Evolutionary conservation across 2,329 filamentous ascomycete genomes (phyloP).

Genomic region (Fusarium subtropicale): DNA sequence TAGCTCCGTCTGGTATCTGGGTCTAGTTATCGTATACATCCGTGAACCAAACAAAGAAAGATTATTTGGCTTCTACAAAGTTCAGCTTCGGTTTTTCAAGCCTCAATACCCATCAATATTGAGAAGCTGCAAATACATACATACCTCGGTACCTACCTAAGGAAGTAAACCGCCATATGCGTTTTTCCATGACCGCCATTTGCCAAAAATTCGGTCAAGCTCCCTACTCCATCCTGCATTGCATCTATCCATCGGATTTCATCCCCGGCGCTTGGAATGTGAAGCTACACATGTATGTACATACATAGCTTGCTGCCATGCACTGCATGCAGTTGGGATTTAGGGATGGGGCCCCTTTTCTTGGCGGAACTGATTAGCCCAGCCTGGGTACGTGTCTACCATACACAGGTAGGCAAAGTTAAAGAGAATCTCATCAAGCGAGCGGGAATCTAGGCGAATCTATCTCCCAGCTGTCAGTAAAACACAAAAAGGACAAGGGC

Average conservation of each 20-base stretch:
- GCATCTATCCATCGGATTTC: conserved; percentile 16
- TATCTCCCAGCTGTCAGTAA: conserved; percentile 21
- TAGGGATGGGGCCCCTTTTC: conserved; percentile 5
- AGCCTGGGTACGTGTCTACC: not conserved
- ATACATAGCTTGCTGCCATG: conserved; percentile 9
- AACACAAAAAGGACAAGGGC: conserved; percentile 12
- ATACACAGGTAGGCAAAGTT: not conserved
- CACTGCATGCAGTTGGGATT: conserved; percentile 21
- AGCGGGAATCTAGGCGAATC: conserved; percentile 39
- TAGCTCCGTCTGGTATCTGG: not conserved
- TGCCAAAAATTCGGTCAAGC: conserved; percentile 14
- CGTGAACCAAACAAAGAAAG: not conserved
- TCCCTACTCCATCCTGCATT: conserved; percentile 19
- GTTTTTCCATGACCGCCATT: conserved; percentile 23
- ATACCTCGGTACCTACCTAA: not conserved
- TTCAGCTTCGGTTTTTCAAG: conserved; percentile 29
- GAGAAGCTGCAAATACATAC: not conserved
- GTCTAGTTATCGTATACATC: not conserved
- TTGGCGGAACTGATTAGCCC: conserved; percentile 3
- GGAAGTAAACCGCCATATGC: not conserved
- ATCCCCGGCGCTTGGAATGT: conserved; percentile 37
- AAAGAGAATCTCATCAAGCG: conserved; percentile 21
- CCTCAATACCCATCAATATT: conserved; percentile 13
- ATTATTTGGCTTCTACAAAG: conserved; percentile 1
- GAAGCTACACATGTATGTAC: conserved; percentile 11